Evolutionary conservation across 2,329 filamentous ascomycete genomes (phyloP).

Genomic region (Chrysoporthe deuterocubensis): DNA sequence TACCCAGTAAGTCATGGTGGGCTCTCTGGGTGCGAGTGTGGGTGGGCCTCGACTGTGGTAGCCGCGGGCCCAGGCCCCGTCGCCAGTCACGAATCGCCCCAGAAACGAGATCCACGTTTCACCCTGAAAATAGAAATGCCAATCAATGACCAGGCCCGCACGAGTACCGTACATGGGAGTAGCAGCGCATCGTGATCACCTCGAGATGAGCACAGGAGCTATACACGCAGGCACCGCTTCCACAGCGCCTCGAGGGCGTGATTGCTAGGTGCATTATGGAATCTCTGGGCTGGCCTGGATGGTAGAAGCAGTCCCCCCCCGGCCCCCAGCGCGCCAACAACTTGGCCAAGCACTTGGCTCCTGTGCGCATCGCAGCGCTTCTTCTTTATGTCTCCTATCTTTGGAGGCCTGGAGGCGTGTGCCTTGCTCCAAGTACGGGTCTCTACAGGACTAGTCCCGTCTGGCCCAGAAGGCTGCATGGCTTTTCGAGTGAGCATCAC

Average conservation of each 20-base stretch:
- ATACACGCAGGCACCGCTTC: no score
- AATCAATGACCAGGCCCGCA: slow-evolving; percentile 2
- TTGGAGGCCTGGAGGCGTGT: no score
- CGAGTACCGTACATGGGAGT: not conserved
- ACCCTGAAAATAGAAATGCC: slow-evolving; percentile 27
- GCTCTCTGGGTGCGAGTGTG: not conserved
- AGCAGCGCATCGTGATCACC: not conserved
- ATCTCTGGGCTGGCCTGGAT: not conserved
- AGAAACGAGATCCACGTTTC: slow-evolving; percentile 28
- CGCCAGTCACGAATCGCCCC: slow-evolving; percentile 22
- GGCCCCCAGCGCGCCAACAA: not conserved
- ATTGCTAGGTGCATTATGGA: no score
- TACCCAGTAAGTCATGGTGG: no score
- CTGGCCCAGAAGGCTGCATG: not conserved
- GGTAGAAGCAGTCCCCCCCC: no score
- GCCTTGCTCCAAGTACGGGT: not conserved
- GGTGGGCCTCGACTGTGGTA: not conserved
- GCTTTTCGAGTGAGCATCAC: not conserved
- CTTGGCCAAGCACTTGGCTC: not conserved
- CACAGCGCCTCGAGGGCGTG: no score
- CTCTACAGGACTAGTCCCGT: not conserved
- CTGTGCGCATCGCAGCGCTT: not conserved
- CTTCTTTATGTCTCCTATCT: not conserved
- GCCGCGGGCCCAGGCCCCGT: slow-evolving; percentile 7
- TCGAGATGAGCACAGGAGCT: no score